Evolutionary conservation across 2,329 filamentous ascomycete genomes (phyloP).

Genomic region (Ciborinia camelliae): DNA sequence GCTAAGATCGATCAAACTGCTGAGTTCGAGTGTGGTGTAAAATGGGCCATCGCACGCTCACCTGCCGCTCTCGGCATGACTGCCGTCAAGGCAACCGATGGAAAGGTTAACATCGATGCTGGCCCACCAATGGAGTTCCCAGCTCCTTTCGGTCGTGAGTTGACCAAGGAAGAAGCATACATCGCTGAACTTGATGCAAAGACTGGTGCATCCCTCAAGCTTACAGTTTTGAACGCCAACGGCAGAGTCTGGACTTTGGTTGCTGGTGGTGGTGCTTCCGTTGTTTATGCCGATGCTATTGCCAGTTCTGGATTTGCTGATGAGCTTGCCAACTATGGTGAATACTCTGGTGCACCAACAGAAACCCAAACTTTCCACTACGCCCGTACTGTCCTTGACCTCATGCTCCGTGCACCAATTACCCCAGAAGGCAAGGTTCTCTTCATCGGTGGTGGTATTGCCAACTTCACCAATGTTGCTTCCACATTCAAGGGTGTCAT

Average conservation of each 20-base stretch:
- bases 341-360: slow-evolving; percentile 98
- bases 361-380: slow-evolving; percentile 99
- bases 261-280: slow-evolving; percentile 97
- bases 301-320: slow-evolving; percentile 92
- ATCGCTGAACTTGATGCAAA: slow-evolving; percentile 98
- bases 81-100: slow-evolving; percentile 57
- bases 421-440: slow-evolving; percentile 92
- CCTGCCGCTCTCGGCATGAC: slow-evolving; percentile 84
- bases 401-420: slow-evolving; percentile 89
- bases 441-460: slow-evolving; percentile 99
- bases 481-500: slow-evolving; percentile 99
- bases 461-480: slow-evolving; percentile 99
- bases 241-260: slow-evolving; percentile 98
- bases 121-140: slow-evolving; percentile 99
- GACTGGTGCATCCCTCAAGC: slow-evolving; percentile 97
- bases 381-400: slow-evolving; percentile 90
- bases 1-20: slow-evolving; percentile 99
- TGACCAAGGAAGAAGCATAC: slow-evolving; percentile 98
- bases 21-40: slow-evolving; percentile 98
- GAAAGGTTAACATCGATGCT: slow-evolving; percentile 89
- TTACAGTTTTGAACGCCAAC: slow-evolving; percentile 87
- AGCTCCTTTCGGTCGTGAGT: slow-evolving; percentile 95
- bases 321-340: slow-evolving; percentile 98
- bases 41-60: slow-evolving; percentile 96
- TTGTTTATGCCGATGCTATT: slow-evolving; percentile 98